Conservation (phyloP, 2,329 filamentous ascomycete genomes). For the Diaporthe velutina region DNA sequence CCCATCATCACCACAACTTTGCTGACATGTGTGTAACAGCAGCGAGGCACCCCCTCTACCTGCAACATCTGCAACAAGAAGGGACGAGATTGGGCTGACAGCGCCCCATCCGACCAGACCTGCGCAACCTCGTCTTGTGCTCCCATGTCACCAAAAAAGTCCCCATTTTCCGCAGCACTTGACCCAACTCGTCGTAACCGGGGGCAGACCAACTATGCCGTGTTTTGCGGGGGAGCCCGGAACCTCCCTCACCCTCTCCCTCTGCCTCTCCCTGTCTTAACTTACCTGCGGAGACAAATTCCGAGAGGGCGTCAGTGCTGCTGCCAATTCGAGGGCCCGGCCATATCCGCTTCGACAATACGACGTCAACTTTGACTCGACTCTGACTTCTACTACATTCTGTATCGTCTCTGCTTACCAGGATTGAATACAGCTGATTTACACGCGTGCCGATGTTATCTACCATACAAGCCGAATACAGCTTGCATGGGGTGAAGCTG, state of each 20-base stretch:
- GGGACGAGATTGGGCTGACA: constrained; percentile 15
- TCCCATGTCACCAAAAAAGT: constrained; percentile 22
- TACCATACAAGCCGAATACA: background rate
- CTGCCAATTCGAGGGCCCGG: background rate
- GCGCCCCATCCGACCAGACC: constrained; percentile 16
- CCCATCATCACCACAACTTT: background rate
- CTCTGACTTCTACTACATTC: background rate
- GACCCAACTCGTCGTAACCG: constrained; percentile 7
- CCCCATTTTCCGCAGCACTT: constrained; percentile 5
- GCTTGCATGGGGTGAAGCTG: constrained; percentile 6
- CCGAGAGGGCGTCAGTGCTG: background rate
- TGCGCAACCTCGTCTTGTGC: constrained; percentile 24
- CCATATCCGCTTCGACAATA: constrained; percentile 10
- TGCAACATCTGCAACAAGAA: constrained; percentile 20
- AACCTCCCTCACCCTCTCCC: background rate
- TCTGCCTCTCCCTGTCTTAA: background rate
- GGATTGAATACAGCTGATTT: background rate
- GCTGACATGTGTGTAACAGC: constrained; percentile 19
- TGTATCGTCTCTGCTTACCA: background rate
- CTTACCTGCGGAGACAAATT: too few relatives aligned
- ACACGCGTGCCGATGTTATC: constrained; percentile 10
- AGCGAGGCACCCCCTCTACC: constrained; percentile 11
- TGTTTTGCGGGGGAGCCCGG: constrained; percentile 24
- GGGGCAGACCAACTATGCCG: constrained; percentile 1
- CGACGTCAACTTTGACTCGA: background rate